A percentile compares a stretch with the other conserved stretches of the same genome.
Evolutionary conservation across 257 asterid species (phyloP).

Genomic region (Petunia secreta): DNA sequence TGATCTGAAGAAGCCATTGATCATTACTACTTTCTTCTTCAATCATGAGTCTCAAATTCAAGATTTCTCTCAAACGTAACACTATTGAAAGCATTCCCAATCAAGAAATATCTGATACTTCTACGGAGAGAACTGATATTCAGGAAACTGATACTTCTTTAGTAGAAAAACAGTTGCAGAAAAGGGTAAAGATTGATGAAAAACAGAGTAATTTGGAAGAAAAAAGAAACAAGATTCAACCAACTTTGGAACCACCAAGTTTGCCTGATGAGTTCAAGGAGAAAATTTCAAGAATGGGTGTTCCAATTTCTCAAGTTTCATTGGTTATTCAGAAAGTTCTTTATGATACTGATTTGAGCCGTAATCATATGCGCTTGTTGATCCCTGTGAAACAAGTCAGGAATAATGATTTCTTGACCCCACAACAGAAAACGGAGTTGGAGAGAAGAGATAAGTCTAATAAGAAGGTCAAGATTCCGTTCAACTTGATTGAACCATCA

Average conservation of each 20-base stretch:
- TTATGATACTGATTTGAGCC: constrained; percentile 9
- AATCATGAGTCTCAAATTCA: background rate
- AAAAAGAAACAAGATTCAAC: constrained; percentile 6
- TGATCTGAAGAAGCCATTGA: too few species aligned
- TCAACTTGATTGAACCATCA: constrained; percentile 3
- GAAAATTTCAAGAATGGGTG: background rate
- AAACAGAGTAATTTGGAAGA: background rate
- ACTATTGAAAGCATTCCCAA: background rate
- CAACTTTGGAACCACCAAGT: background rate
- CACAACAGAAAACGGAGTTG: background rate
- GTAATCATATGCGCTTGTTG: background rate
- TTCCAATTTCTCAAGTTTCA: background rate
- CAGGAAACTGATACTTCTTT: too few species aligned
- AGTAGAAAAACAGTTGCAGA: background rate
- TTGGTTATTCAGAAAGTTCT: constrained; percentile 16
- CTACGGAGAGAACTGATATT: too few species aligned
- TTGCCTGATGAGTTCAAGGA: background rate
- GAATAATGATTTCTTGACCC: constrained; percentile 16
- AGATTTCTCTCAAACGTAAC: background rate
- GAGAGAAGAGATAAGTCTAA: background rate
- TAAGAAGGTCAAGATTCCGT: background rate
- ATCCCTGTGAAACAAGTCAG: background rate
- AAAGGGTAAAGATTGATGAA: background rate
- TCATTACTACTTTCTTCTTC: background rate
- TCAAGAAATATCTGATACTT: background rate